Percentiles rank a stretch among this genome's conserved stretches.
These are phyloP conservation scores for Spiromastix sp. DNA, from an alignment of 2,329 filamentous ascomycete species.

Conservation along the genomic window DNA sequence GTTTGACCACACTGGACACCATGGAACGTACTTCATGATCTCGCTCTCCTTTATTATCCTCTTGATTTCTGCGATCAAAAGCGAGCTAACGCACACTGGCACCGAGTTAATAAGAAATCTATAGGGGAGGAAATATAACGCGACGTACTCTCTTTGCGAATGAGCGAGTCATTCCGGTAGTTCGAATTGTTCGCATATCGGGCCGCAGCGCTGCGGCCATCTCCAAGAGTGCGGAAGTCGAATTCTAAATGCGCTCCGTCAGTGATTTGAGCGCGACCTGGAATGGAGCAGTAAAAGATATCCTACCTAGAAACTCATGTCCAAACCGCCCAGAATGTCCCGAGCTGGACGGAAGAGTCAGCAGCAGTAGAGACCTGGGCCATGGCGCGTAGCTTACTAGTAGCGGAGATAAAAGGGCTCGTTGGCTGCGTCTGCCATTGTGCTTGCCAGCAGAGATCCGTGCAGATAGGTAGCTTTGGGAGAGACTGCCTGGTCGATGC, in stretches of 20 bases:
- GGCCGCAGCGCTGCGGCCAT: constrained; percentile 85
- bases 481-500: no score
- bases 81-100: constrained; percentile 87
- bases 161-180: constrained; percentile 96
- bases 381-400: constrained; percentile 56
- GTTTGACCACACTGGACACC: not conserved
- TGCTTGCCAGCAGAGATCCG: constrained; percentile 2
- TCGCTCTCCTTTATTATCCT: constrained; percentile 95
- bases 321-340: constrained; percentile 95
- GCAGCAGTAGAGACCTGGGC: constrained; percentile 31
- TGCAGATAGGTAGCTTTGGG: not conserved
- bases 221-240: constrained; percentile 84
- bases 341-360: constrained; percentile 53
- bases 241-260: constrained; percentile 56
- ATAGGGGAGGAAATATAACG: constrained; percentile 2
- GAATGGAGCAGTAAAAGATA: constrained; percentile 1
- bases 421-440: constrained; percentile 39
- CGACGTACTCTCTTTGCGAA: constrained; percentile 92
- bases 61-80: constrained; percentile 89
- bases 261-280: constrained; percentile 12
- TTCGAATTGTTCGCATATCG: constrained; percentile 99
- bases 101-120: not conserved
- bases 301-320: constrained; percentile 87
- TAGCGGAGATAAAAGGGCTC: constrained; percentile 95
- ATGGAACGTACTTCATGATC: constrained; percentile 72